A percentile compares a stretch with the other conserved stretches of the same genome.
phyloP scores from a whole-genome alignment of 164 flowering plant genomes.

The Tetracentron sinense region DNA sequence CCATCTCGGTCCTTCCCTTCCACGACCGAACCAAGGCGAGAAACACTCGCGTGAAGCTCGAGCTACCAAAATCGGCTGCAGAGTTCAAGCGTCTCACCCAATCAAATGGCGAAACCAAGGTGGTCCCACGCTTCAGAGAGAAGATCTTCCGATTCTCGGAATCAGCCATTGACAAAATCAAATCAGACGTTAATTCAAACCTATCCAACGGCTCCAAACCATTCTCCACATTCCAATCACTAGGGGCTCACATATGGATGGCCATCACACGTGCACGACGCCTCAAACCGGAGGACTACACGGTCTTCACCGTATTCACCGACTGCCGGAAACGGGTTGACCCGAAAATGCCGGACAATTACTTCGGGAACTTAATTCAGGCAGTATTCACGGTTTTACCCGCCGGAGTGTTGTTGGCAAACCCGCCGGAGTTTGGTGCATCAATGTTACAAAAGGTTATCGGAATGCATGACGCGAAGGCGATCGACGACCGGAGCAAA shows the following conservation, averaged over 20 bases:
- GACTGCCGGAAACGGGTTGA: constrained; percentile 81
- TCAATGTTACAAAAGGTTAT: constrained; percentile 49
- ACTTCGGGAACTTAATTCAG: constrained; percentile 93
- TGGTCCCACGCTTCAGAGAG: constrained; percentile 46
- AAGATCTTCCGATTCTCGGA: constrained; percentile 79
- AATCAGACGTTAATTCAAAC: constrained; percentile 46
- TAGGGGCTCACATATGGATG: constrained; percentile 73
- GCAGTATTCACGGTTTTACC: constrained; percentile 79
- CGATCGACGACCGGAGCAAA: constrained; percentile 50
- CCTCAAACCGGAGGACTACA: constrained; percentile 68
- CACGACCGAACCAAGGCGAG: constrained; percentile 77
- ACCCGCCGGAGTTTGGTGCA: constrained; percentile 56
- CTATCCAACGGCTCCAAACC: constrained; percentile 40
- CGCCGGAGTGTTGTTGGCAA: constrained; percentile 44
- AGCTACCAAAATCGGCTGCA: constrained; percentile 41
- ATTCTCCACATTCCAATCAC: constrained; percentile 79
- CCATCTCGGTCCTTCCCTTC: constrained; percentile 61
- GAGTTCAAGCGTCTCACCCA: constrained; percentile 14
- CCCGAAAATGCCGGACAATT: constrained; percentile 79
- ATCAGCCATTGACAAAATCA: constrained; percentile 56
- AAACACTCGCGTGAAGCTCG: constrained; percentile 75
- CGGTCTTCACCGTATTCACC: constrained; percentile 77
- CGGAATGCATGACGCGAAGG: constrained; percentile 52
- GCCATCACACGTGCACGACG: constrained; percentile 67
- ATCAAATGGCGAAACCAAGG: constrained; percentile 23